Evolutionary conservation across 2,329 filamentous ascomycete genomes (phyloP).

Genomic region (Xylaria sp.): DNA sequence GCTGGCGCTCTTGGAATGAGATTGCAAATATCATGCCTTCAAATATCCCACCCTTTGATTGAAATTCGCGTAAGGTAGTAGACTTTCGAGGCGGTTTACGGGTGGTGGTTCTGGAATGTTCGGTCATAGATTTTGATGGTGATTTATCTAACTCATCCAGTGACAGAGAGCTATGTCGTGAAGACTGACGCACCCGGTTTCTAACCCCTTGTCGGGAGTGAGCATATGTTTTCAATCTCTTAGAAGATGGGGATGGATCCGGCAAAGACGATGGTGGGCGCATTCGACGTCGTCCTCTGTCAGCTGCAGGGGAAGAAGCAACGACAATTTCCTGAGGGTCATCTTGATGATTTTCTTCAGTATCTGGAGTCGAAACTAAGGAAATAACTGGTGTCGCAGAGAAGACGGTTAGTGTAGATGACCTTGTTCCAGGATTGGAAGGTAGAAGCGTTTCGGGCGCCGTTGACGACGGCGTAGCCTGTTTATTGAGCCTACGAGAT

Average conservation of each 20-base stretch:
- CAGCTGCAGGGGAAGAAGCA: constrained; percentile 48
- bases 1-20: constrained; percentile 69
- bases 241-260: constrained; percentile 37
- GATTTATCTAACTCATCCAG: constrained; percentile 62
- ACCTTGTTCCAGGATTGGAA: constrained; percentile 41
- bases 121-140: constrained; percentile 49
- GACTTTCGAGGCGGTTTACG: constrained; percentile 43
- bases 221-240: constrained; percentile 44
- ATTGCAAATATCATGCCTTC: constrained; percentile 88
- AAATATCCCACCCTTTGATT: constrained; percentile 64
- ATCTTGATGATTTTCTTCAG: constrained; percentile 37
- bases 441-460: constrained; percentile 24
- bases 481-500: constrained; percentile 37
- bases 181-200: constrained; percentile 42
- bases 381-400: constrained; percentile 46
- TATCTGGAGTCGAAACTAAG: constrained; percentile 45
- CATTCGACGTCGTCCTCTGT: constrained; percentile 48
- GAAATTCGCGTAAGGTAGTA: constrained; percentile 34
- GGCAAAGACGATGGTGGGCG: constrained; percentile 40
- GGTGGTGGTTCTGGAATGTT: constrained; percentile 32
- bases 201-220: constrained; percentile 44
- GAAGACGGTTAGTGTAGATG: constrained; percentile 45
- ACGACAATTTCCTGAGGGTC: constrained; percentile 12
- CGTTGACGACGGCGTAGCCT: constrained; percentile 41
- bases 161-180: constrained; percentile 55